These are phyloP conservation scores for Musa acuminata DNA, from an alignment of 176 grass and related monocot species.

Conservation along the genomic window DNA sequence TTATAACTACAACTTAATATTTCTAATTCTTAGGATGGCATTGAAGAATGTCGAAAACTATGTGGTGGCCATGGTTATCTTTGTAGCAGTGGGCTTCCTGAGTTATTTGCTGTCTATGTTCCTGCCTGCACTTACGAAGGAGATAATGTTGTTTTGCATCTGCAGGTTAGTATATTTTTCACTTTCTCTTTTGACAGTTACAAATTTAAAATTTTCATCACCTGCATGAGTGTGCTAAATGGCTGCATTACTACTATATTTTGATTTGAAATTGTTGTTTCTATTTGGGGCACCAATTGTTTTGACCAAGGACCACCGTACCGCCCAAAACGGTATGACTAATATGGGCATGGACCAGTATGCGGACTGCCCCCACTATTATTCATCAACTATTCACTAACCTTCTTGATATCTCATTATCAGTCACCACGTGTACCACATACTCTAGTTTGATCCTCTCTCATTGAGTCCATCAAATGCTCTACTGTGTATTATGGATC, in stretches of 20 bases:
- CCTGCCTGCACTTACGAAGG: constrained; percentile 98
- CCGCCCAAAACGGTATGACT: too few species aligned
- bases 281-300: background rate
- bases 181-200: background rate
- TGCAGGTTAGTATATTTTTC: constrained; percentile 56
- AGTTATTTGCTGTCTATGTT: constrained; percentile 95
- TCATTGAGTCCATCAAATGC: too few species aligned
- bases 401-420: too few species aligned
- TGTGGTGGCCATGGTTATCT: constrained; percentile 96
- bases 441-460: too few species aligned
- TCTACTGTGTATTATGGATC: background rate
- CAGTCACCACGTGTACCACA: too few species aligned
- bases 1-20: background rate
- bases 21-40: constrained; percentile 55
- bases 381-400: too few species aligned
- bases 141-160: constrained; percentile 84
- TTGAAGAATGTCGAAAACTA: constrained; percentile 95
- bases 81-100: constrained; percentile 93
- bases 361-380: too few species aligned
- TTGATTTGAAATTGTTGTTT: constrained; percentile 2
- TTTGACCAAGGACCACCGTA: too few species aligned
- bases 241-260: background rate
- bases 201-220: background rate
- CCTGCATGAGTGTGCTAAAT: background rate
- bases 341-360: too few species aligned